Evolutionary conservation across 306 rosid genomes (phyloP).

Genomic region (Inga leiocalycina): DNA sequence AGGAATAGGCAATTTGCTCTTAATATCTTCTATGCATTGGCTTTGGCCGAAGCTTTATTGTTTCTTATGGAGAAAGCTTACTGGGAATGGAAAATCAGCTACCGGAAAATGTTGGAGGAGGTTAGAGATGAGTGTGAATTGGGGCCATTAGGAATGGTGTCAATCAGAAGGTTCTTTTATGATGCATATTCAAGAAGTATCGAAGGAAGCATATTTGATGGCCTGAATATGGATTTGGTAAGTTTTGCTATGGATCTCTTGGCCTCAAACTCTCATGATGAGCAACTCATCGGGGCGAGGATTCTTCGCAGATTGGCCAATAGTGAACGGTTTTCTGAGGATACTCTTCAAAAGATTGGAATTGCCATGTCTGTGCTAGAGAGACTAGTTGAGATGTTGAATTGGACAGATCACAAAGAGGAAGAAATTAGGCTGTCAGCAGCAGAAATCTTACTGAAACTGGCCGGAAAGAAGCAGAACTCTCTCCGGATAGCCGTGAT

Average conservation of each 20-base stretch:
- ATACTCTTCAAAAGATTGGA: constrained; percentile 91
- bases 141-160: constrained; percentile 68
- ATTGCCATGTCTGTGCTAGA: constrained; percentile 66
- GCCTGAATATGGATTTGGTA: constrained; percentile 91
- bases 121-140: constrained; percentile 73
- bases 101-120: constrained; percentile 63
- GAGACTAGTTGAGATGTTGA: constrained; percentile 91
- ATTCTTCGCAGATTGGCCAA: constrained; percentile 68
- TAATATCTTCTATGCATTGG: constrained; percentile 74
- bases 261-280: constrained; percentile 80
- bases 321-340: constrained; percentile 61
- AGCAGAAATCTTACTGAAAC: constrained; percentile 73
- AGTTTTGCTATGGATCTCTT: constrained; percentile 80
- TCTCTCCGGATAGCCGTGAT: constrained; percentile 83
- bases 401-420: constrained; percentile 86
- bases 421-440: constrained; percentile 84
- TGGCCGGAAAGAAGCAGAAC: constrained; percentile 89
- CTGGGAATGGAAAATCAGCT: constrained; percentile 82
- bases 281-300: constrained; percentile 82
- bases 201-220: constrained; percentile 88
- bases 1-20: constrained; percentile 76
- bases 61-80: constrained; percentile 82
- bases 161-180: constrained; percentile 82
- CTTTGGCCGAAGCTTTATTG: constrained; percentile 86
- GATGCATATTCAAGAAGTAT: constrained; percentile 91